phyloP scores from a whole-genome alignment of 2,329 filamentous ascomycete species.

The Salinomyces thailandicus region DNA sequence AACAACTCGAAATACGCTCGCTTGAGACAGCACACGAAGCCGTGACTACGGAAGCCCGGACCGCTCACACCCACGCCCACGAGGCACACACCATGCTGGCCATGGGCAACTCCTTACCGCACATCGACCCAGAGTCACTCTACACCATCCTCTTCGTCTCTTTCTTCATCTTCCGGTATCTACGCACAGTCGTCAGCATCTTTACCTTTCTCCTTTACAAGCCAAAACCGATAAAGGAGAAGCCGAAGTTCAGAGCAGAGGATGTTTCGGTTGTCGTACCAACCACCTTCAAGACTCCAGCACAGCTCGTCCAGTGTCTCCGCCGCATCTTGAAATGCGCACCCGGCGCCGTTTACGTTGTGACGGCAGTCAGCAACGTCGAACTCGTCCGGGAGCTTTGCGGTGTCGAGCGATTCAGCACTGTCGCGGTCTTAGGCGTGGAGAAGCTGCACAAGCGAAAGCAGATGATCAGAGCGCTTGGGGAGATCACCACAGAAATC shows the following conservation, averaged over 20 bases:
- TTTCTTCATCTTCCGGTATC: constrained; percentile 9
- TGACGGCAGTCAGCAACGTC: constrained; percentile 19
- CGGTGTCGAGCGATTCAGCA: constrained; percentile 6
- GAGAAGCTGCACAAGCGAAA: constrained; percentile 25
- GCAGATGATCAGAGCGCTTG: constrained; percentile 25
- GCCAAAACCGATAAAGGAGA: constrained; percentile 15
- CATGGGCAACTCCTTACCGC: no score
- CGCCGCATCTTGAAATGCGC: constrained; percentile 14
- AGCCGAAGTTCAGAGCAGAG: constrained; percentile 16
- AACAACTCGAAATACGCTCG: no score
- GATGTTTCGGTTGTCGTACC: constrained; percentile 26
- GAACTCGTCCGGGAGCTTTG: constrained; percentile 10
- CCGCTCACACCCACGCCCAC: no score
- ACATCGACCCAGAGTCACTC: background rate
- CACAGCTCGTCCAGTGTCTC: constrained; percentile 22
- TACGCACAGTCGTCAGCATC: constrained; percentile 17
- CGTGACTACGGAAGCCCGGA: no score
- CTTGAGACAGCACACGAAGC: no score
- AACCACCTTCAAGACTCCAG: constrained; percentile 24
- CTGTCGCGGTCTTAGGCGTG: constrained; percentile 23
- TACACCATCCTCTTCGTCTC: constrained; percentile 1
- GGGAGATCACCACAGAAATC: constrained; percentile 19
- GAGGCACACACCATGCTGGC: no score
- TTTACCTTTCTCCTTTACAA: constrained; percentile 20
- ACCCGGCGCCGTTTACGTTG: constrained; percentile 20